Conservation (phyloP, 2,329 filamentous ascomycete species). For the Mollisia scopiformis region DNA sequence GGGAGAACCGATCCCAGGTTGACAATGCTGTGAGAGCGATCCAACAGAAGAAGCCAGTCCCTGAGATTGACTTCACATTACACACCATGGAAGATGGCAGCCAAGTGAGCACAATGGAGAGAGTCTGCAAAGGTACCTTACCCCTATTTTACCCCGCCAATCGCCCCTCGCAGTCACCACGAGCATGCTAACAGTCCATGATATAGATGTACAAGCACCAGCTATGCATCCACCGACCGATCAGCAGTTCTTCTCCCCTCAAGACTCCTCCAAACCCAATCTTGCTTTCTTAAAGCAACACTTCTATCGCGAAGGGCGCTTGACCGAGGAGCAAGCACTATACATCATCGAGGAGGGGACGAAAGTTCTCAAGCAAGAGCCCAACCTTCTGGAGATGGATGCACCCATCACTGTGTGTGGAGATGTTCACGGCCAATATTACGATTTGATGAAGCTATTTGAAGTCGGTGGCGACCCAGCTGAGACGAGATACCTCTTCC, state of each 20-base stretch:
- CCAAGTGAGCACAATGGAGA: constrained; percentile 92
- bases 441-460: constrained; percentile 99
- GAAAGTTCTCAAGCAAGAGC: constrained; percentile 84
- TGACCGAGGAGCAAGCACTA: constrained; percentile 96
- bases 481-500: constrained; percentile 94
- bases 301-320: constrained; percentile 94
- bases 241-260: constrained; percentile 91
- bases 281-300: constrained; percentile 96
- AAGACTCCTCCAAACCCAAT: constrained; percentile 85
- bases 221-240: constrained; percentile 91
- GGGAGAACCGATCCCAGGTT: constrained; percentile 53
- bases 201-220: constrained; percentile 91
- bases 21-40: constrained; percentile 93
- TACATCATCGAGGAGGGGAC: constrained; percentile 92
- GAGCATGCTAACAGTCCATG: constrained; percentile 29
- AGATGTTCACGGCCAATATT: constrained; percentile 98
- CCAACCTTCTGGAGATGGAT: constrained; percentile 98
- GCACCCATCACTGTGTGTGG: constrained; percentile 98
- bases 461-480: constrained; percentile 96
- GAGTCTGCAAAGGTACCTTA: constrained; percentile 92
- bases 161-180: constrained; percentile 1
- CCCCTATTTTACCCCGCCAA: constrained; percentile 17
- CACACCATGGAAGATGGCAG: constrained; percentile 98
- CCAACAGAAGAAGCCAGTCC: constrained; percentile 90
- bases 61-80: constrained; percentile 97